Evolutionary conservation across 768 basidiomycete species (phyloP), one percentile per base, ranked within the genome.

Genomic region (Phlebiopsis gigantea): DNA sequence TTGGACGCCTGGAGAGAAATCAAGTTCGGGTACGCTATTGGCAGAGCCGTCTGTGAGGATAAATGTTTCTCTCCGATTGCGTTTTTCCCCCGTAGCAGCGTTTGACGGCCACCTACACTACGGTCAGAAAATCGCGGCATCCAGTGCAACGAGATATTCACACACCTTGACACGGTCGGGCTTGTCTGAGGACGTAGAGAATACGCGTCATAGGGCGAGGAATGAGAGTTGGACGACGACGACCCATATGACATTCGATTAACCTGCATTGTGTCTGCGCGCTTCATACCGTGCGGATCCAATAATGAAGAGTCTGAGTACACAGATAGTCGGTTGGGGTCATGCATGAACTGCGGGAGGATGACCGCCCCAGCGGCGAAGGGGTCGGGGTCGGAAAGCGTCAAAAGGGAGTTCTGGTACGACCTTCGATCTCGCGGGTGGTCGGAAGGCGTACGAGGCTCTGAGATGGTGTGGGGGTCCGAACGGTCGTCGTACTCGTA

Each of bases 381-480:
- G 5, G 85, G 85, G 71, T 87, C 85, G 6, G 73, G 57, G 62
- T 87, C 86, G 9, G 83, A 81, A 22, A 84, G 73, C 3, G 84
- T 84, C 53, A 87, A 65, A 55, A 87, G 69, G 1, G 86, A 86
- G 41, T 78, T 75, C 42, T 78, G 76, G 52, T 70, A 71, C 25
- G 69, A 67, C 44, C 58, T 57, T 50, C 72, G 62, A 61, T 67
- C 62, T 54, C 64, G 54, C 21, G 61, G 57, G 26, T 62, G 60
- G 62, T 86, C 84, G 17, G 73, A 69, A 5, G 85, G 84, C 3
- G 83, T 84, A 42, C 69, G 68, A 7, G 82, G 81, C 57, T 78
- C 79, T 29, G 75, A 67, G 24, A 57, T 56, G 34, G 66, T 65
- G 39, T 63, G 61, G n/a, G 57, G 62, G 45, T 67, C 66, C 6